Conservation (phyloP, 192 early-diverging fungal genomes). For the Linnemannia exigua region DNA sequence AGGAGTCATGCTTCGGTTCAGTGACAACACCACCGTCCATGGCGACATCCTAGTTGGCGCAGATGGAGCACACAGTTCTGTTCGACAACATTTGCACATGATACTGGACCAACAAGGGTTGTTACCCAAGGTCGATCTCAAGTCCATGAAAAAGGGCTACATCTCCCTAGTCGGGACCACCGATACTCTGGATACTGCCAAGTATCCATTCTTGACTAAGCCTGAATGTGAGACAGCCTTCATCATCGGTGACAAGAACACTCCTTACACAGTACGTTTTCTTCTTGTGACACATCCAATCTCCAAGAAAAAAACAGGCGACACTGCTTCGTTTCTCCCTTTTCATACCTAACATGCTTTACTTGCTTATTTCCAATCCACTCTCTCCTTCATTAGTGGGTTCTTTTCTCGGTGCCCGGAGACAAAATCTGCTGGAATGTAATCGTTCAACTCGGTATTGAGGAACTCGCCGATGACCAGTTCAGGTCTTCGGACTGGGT, state of each 20-base stretch:
- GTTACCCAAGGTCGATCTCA: slow-evolving; percentile 1
- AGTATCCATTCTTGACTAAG: neutral
- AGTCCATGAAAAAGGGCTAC: neutral
- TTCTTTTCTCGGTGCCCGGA: neutral
- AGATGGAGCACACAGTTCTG: slow-evolving; percentile 14
- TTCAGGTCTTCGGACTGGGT: slow-evolving; percentile 25
- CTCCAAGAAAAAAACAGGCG: too few relatives aligned
- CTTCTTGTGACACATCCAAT: too few relatives aligned
- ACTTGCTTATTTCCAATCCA: too few relatives aligned
- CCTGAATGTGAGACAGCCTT: slow-evolving; percentile 7
- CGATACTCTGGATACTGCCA: neutral
- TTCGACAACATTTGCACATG: slow-evolving; percentile 12
- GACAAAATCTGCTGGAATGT: slow-evolving; percentile 28
- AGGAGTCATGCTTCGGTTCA: neutral
- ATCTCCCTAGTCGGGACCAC: slow-evolving; percentile 15
- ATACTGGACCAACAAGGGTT: neutral
- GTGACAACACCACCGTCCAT: neutral
- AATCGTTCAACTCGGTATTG: neutral
- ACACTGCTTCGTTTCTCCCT: too few relatives aligned
- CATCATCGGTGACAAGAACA: slow-evolving; percentile 3
- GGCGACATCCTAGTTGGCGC: slow-evolving; percentile 32
- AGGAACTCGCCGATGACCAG: neutral
- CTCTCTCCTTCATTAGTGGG: slow-evolving; percentile 15
- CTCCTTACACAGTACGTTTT: neutral
- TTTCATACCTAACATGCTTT: too few relatives aligned